Base-by-base conservation (phyloP, 2,329 filamentous ascomycete species). In the Aspergillus latus region DNA sequence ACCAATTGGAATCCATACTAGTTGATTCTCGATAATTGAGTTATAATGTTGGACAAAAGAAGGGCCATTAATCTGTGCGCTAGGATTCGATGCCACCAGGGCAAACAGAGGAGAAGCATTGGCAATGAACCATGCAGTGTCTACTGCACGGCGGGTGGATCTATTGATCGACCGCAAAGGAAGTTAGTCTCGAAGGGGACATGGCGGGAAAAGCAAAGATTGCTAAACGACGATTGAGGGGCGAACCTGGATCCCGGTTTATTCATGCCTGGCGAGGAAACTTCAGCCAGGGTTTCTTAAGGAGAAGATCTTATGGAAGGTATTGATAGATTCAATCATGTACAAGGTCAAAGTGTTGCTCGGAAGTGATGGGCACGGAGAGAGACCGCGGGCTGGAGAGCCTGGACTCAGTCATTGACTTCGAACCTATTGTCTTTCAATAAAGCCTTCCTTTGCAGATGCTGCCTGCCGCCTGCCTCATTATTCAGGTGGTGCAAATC, bases 21-120 rank as follows among this genome's bases (percentile, higher is more conserved):
- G 49, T 59, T 60, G 59, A 56, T 60, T 62, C 63, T 57, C 57
- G 60, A 63, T 65, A 62, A 60, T 62, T 59, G 57, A 50, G 42
- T 49, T 59, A 65, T 64, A 64, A 54, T 61, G 59, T 62, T 64
- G 60, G 52, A 56, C 61, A 58, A 61, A 65, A 57, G 54, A 49
- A 60, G 52, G 54, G 54, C 49, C 47, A 59, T 59, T 58, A 21
- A 21, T 47, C 58, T 50, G 50, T 40, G 60, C 53, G 43, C 58
- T 43, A 57, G 58, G 61, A 58, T 58, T 56, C 50, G 34, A 56
- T 43, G 55, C 32, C 49, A 51, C 37, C 47, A 21, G 46, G 42
- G 39, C 37, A 53, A 48, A 56, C 45, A 49, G 52, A 52, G 51
- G 48, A 43, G 47, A 45, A 52, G 54, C 46, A 44, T 46, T 37